Conservation (phyloP, 2,329 filamentous ascomycete genomes). For the Elsinoe australis region DNA sequence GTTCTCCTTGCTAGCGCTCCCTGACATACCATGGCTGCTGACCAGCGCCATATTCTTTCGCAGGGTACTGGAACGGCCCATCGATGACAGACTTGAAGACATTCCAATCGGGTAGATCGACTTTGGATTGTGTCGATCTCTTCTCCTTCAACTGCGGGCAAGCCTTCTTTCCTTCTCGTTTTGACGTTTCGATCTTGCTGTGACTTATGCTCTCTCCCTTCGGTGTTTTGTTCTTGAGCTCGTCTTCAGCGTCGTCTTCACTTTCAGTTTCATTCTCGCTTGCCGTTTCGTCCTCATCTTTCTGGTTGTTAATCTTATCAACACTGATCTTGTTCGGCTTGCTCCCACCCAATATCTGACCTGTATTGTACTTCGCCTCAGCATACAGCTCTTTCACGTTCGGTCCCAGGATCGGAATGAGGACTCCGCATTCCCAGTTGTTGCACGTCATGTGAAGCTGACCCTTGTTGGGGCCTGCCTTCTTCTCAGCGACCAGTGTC, state of each 20-base stretch:
- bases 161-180: too few relatives aligned
- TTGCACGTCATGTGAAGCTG: constrained; percentile 69
- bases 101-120: constrained; percentile 31
- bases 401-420: constrained; percentile 52
- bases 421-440: constrained; percentile 93
- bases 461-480: constrained; percentile 45
- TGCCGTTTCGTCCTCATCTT: constrained; percentile 21
- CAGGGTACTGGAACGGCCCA: constrained; percentile 58
- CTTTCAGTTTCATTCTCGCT: constrained; percentile 21
- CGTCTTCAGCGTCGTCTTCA: constrained; percentile 17
- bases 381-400: background rate
- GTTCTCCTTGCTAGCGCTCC: constrained; percentile 18
- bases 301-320: background rate
- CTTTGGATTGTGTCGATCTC: too few relatives aligned
- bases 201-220: too few relatives aligned
- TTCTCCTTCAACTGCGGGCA: too few relatives aligned
- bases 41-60: constrained; percentile 40
- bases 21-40: constrained; percentile 42
- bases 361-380: constrained; percentile 2
- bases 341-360: constrained; percentile 16
- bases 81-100: constrained; percentile 52
- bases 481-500: constrained; percentile 66
- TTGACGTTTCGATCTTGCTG: too few relatives aligned
- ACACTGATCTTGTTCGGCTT: background rate
- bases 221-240: background rate